Evolutionary conservation across 2,329 filamentous ascomycete genomes (phyloP), one percentile per base, ranked within the genome.

Genomic region (Neofusicoccum cordaticola): DNA sequence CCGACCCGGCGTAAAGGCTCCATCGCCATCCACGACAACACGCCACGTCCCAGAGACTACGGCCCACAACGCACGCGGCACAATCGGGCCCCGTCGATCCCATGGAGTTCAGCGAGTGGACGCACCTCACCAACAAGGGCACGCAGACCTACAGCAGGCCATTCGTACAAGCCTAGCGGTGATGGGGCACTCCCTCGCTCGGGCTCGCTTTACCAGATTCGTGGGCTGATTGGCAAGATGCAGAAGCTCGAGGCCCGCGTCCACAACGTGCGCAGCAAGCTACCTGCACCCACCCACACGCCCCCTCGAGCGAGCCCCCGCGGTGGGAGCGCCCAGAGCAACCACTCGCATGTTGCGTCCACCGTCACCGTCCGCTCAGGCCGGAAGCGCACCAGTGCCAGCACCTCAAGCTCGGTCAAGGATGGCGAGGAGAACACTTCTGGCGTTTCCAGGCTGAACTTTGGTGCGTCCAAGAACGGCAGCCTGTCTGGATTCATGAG

Each of bases 211-310:
- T 90, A 91, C 69, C 95, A 99, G 75, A 96, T 99, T 72, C 92
- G 94, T 68, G 90, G 90, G 35, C 88, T 99, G 68, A 97, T 96
- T 65, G 93, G 92, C 34, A 95, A 98, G 79, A 97, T 98, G 93
- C 92, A 97, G 78, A 91, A 92, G 69, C 88, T 99, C 67, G 95
- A 98, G 77, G 92, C 95, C 68, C 87, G 95, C 50, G 94, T 99
- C 9, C 93, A 98, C 67, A 92, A 90, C 27, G 95, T 90, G 17
- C 88, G 93, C 70, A 97, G 94, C 44, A 97, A 95, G 78, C 85
- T 99, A 19, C 95, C 95, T 2, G 92, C 90, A 1, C 92, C 93
- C 2, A 84, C 87, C 7, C 84, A 83, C 63, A 95, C 90, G 0
- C 93, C 93, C 4, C 92, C 93, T 17, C 88, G 89, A 53, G 85